Evolutionary conservation across 2,329 filamentous ascomycete species (phyloP), one percentile per base, ranked within the genome.

Genomic region (Fusarium sp.): DNA sequence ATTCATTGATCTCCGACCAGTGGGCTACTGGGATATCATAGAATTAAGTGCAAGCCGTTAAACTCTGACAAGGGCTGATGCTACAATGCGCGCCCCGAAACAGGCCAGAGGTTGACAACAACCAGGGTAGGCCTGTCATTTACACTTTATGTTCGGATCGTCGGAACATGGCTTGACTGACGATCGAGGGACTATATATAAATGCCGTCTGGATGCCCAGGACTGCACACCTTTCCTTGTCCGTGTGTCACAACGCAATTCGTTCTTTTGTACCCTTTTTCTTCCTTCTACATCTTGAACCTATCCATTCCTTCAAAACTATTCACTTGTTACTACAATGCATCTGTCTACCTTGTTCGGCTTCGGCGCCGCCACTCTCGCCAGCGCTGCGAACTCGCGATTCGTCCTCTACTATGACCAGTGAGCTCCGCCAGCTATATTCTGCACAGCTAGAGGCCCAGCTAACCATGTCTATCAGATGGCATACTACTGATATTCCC

Each of bases 391-490:
- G 3, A 37, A 61, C n/a, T 67, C 72, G 1, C 62, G 69, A 33
- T 74, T 71, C 49, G 54, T 73, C 58, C 79, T 81, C 72, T 82
- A 82, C 61, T 77, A 78, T 64, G 80, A 82, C 61, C 58, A 81
- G 77, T 82, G 66, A 64, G 78, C 19, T 19, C 19, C 4, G 19
- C 19, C 19, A 19, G 19, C 3, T 19, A 19, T 19, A 4, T 19
- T 19, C 19, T 19, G 4, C 19, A 19, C 4, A 19, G 19, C 19
- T 19, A 4, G 19, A 19, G 19, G 3, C 4, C 19, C 19, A 4
- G 4, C 19, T 19, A 19, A 19, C 19, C 19, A 19, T n/a, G 5
- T 6, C 67, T 11, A 5, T 25, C 0, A 1, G 0, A 3, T 82
- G 72, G 51, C 79, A 83, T 55, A 75, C 63, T 1, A 56, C 60